Evolutionary conservation across 108 stramenopile species (phyloP).

Genomic region (Asterionellopsis glacialis): DNA sequence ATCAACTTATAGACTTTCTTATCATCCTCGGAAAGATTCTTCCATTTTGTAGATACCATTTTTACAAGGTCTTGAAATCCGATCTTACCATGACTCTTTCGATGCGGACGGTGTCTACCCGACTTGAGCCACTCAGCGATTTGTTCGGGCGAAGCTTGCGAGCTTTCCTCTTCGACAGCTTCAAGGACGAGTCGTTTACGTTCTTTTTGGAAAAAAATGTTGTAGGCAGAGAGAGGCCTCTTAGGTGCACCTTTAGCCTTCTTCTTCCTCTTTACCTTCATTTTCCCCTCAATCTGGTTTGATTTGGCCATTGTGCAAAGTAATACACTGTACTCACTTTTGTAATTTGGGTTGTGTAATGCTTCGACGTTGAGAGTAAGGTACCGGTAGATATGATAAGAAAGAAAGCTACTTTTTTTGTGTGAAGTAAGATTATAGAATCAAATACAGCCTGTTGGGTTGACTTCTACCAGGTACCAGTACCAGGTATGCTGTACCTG

Average conservation of each 20-base stretch:
- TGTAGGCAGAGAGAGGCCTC: neutral
- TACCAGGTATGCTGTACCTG: too few species aligned
- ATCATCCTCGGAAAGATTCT: slow-evolving; percentile 19
- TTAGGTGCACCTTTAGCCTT: neutral
- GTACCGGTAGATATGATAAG: too few species aligned
- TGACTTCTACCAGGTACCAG: too few species aligned
- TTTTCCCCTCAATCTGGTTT: too few species aligned
- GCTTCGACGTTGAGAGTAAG: too few species aligned
- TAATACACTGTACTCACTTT: neutral
- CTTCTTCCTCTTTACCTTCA: too few species aligned
- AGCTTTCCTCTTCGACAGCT: neutral
- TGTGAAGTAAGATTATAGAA: too few species aligned
- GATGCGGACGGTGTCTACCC: slow-evolving; percentile 29
- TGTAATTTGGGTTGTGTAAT: too few species aligned
- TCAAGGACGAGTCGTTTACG: neutral
- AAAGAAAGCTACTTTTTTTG: too few species aligned
- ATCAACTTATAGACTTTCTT: slow-evolving; percentile 31
- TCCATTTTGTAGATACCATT: slow-evolving; percentile 60
- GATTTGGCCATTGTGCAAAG: neutral
- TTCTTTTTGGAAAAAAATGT: slow-evolving; percentile 1
- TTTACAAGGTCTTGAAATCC: slow-evolving; percentile 71
- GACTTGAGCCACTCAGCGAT: neutral
- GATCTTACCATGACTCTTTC: slow-evolving; percentile 77
- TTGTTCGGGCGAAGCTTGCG: neutral
- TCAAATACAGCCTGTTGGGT: too few species aligned